Conservation (phyloP, 2,329 filamentous ascomycete species). For the Curvularia sp. region DNA sequence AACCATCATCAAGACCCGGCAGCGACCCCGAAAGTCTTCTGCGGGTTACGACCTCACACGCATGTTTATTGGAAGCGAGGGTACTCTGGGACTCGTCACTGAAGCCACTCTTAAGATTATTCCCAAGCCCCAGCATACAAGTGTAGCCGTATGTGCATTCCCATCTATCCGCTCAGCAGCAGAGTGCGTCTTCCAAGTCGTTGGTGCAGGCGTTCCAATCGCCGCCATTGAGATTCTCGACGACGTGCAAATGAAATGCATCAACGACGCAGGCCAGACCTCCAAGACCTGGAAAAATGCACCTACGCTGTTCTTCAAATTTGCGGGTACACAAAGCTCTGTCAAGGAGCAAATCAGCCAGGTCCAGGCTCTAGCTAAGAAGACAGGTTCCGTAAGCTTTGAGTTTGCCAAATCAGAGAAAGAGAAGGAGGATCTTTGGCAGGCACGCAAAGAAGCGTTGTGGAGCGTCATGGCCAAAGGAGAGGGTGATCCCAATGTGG, state of each 20-base stretch:
- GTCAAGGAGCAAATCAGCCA: conserved; percentile 81
- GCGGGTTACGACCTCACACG: conserved; percentile 92
- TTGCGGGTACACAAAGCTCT: conserved; percentile 68
- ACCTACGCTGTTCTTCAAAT: conserved; percentile 79
- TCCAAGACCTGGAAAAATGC: conserved; percentile 71
- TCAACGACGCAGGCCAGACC: conserved; percentile 71
- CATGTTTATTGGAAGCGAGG: conserved; percentile 89
- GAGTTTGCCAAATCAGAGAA: conserved; percentile 70
- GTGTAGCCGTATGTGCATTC: conserved; percentile 77
- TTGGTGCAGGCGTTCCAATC: conserved; percentile 80
- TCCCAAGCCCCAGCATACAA: conserved; percentile 78
- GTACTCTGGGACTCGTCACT: conserved; percentile 87
- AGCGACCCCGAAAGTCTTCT: conserved; percentile 85
- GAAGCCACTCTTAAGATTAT: conserved; percentile 90
- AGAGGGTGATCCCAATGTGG: conserved; percentile 62
- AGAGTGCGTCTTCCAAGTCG: conserved; percentile 79
- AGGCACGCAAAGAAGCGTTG: conserved; percentile 75
- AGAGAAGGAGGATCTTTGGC: conserved; percentile 75
- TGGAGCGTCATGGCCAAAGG: conserved; percentile 75
- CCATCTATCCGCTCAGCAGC: conserved; percentile 73
- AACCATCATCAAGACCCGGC: conserved; percentile 86
- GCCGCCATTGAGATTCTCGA: conserved; percentile 94
- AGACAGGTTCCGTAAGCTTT: conserved; percentile 69
- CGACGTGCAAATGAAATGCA: conserved; percentile 83
- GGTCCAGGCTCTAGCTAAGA: conserved; percentile 67